Evolutionary conservation across 352 stramenopile species (phyloP), one percentile per base, ranked within the genome.

Genomic region (Lagenidium sp.): DNA sequence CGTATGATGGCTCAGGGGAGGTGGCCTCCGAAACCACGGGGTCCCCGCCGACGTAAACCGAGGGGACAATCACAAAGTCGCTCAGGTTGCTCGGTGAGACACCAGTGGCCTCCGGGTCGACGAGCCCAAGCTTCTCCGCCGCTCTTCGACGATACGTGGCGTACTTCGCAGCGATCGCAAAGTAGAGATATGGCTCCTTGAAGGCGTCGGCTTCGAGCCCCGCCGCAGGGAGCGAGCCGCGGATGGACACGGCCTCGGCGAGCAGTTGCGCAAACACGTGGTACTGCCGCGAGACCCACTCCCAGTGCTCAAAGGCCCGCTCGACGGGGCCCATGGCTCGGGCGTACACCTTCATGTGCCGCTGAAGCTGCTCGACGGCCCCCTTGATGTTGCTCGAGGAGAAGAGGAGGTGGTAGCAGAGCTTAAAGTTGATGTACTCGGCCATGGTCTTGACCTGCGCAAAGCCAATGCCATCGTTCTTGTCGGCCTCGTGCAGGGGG

Each of bases 161-260:
- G 39, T 91, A 94, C 60, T 94, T 94, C 25, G 81, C 81, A 11
- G 78, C 78, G 36, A 84, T 81, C 24, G 67, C 81, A 38, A 76
- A 90, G 58, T 94, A 94, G 51, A 94, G 55, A 57, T 94, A 90
- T 42, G 78, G 70, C 48, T 94, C 81, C 44, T 91, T 94, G 65
- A 86, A 94, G 36, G 87, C 59, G 32, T 88, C 64, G 36, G 74
- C 82, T 26, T 91, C 81, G 19, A 94, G 51, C 0, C 77, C 80
- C 10, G 65, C 58, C 41, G 42, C 63, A 4, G 67, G 42, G 16
- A 87, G 45, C 0, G 68, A 66, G 10, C 76, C 76, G 29, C 72
- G 77, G 44, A 89, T 82, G 13, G 79, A 82, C 10, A 66, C 59
- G 6, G 80, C 75, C 44, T 92, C 73, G 2, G 74, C 57, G 10